A percentile compares a stretch with the other conserved stretches of the same genome.
Evolutionary conservation across 805 yeast genomes (phyloP).

Genomic region (Lipomyces japonicus): DNA sequence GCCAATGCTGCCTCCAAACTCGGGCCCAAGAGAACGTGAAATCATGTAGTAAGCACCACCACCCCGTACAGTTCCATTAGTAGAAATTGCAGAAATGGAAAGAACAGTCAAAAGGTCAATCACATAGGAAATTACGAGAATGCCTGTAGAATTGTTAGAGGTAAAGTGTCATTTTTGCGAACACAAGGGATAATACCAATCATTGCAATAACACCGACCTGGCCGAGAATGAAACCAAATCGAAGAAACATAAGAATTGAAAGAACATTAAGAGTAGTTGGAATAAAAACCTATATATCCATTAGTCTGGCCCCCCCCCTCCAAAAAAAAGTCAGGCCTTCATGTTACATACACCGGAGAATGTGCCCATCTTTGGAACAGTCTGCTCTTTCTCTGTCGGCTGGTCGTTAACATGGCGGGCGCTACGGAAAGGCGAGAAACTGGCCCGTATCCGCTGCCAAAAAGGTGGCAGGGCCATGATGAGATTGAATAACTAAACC

Average conservation of each 20-base stretch:
- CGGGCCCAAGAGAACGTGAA: slow-evolving; percentile 91
- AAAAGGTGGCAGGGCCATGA: slow-evolving; percentile 15
- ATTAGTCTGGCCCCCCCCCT: neutral
- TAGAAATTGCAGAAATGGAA: slow-evolving; percentile 91
- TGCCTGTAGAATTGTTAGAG: slow-evolving; percentile 10
- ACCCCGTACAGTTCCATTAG: slow-evolving; percentile 95
- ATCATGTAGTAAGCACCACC: slow-evolving; percentile 99
- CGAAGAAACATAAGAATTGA: slow-evolving; percentile 93
- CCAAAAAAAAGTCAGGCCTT: neutral
- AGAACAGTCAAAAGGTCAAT: slow-evolving; percentile 82
- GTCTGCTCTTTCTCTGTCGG: slow-evolving; percentile 8
- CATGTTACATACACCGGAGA: slow-evolving; percentile 29
- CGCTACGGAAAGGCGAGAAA: slow-evolving; percentile 2
- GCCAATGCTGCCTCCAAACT: slow-evolving; percentile 97
- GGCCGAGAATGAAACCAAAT: slow-evolving; percentile 93
- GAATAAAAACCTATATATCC: slow-evolving; percentile 53
- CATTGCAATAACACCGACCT: slow-evolving; percentile 84
- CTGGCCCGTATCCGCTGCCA: slow-evolving; percentile 19
- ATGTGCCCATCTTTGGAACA: slow-evolving; percentile 32
- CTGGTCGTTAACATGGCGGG: slow-evolving; percentile 12
- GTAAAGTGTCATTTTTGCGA: neutral
- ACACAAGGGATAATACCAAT: slow-evolving; percentile 12
- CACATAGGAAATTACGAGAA: slow-evolving; percentile 63
- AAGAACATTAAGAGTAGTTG: slow-evolving; percentile 86
- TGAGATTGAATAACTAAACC: too few species aligned